Evolutionary conservation across 768 basidiomycete genomes (phyloP).

Genomic region (Boletus vermiculosoides): DNA sequence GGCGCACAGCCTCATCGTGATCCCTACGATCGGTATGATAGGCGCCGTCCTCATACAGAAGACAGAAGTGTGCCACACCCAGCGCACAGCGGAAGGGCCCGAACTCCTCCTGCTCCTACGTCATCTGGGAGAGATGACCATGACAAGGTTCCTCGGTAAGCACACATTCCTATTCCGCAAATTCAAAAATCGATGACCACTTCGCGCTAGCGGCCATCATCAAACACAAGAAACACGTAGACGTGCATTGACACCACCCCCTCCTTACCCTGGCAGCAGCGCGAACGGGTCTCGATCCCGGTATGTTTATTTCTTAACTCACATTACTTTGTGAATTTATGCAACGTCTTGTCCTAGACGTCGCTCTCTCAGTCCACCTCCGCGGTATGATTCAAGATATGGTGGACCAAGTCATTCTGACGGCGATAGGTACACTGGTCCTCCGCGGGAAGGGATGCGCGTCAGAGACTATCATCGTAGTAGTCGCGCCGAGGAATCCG

Average conservation of each 20-base stretch:
- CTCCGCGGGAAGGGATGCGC: conserved; percentile 31
- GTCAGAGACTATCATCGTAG: conserved; percentile 43
- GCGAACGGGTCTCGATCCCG: conserved; percentile 42
- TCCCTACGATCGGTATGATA: conserved; percentile 62
- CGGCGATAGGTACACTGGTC: conserved; percentile 51
- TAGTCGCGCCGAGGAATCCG: conserved; percentile 30
- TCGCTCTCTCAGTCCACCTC: conserved; percentile 67
- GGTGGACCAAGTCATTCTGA: conserved; percentile 40
- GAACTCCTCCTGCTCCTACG: conserved; percentile 54
- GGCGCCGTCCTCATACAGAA: conserved; percentile 43
- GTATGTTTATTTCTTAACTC: conserved; percentile 25
- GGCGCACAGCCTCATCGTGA: conserved; percentile 41
- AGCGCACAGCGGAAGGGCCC: conserved; percentile 46
- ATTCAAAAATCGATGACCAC: background rate
- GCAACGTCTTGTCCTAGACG: conserved; percentile 41
- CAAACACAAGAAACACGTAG: conserved; percentile 41
- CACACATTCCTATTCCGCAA: background rate
- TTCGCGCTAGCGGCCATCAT: conserved; percentile 12
- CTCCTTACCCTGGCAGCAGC: conserved; percentile 49
- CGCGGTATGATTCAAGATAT: conserved; percentile 53
- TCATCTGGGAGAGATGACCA: conserved; percentile 62
- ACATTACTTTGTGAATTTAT: background rate
- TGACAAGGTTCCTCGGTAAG: conserved; percentile 61
- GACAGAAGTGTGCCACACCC: conserved; percentile 45
- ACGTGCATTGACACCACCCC: conserved; percentile 50